phyloP scores from a whole-genome alignment of 1,139 yeast species.

The Kodamaea suecica region DNA sequence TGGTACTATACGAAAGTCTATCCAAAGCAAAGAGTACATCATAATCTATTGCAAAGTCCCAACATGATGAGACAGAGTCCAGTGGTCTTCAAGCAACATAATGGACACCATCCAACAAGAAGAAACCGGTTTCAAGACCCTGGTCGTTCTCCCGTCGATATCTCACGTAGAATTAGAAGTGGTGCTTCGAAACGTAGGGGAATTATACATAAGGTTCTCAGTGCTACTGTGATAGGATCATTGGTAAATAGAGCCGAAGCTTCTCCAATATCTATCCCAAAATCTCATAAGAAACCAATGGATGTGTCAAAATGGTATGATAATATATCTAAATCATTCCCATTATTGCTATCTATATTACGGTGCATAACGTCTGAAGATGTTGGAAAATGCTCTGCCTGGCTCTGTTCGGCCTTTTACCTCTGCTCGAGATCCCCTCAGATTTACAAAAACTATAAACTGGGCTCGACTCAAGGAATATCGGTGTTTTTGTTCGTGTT shows the following conservation, averaged over 20 bases:
- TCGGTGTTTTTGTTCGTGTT: conserved; percentile 35
- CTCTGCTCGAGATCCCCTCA: conserved; percentile 89
- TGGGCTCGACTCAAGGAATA: conserved; percentile 35
- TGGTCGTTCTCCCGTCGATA: conserved; percentile 11
- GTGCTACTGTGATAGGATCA: conserved; percentile 14
- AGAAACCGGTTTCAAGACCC: conserved; percentile 10
- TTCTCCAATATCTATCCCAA: background rate
- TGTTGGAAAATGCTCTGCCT: conserved; percentile 64
- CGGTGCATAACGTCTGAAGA: conserved; percentile 6
- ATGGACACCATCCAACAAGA: no score
- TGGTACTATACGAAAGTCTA: conserved; percentile 26
- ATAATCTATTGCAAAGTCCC: conserved; percentile 19
- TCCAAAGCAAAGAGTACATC: conserved; percentile 17
- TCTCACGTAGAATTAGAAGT: conserved; percentile 3
- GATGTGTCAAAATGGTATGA: background rate
- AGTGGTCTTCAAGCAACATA: background rate
- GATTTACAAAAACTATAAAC: conserved; percentile 41
- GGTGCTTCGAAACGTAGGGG: conserved; percentile 5
- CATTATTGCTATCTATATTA: background rate
- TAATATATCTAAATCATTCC: background rate
- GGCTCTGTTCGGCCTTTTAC: conserved; percentile 82
- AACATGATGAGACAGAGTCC: conserved; percentile 13
- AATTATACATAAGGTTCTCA: conserved; percentile 12
- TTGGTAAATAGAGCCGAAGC: conserved; percentile 3
- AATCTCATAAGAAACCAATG: background rate